Conservation (phyloP, 176 grass and related monocot species). For the bread wheat (Triticum aestivum) region DNA sequence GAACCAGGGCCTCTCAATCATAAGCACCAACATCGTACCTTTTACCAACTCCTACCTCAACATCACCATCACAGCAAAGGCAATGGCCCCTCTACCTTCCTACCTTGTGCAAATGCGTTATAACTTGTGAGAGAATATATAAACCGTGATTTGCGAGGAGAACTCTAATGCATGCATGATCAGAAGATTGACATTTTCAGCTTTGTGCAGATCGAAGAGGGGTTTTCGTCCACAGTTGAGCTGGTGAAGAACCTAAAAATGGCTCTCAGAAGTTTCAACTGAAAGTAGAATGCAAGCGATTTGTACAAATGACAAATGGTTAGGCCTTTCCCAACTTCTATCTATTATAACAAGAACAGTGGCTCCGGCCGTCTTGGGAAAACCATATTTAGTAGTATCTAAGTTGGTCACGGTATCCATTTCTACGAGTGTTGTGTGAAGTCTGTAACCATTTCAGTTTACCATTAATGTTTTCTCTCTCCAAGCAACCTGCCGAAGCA, state of each 20-base stretch:
- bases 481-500: too few species aligned
- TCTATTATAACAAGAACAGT: too few species aligned
- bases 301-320: too few species aligned
- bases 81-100: not conserved
- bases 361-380: too few species aligned
- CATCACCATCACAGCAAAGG: conserved; percentile 56
- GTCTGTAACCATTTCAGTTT: not conserved
- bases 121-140: not conserved
- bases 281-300: not conserved
- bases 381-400: not conserved
- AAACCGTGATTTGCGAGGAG: not conserved
- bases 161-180: not conserved
- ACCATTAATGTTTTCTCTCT: not conserved
- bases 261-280: conserved; percentile 44
- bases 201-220: conserved; percentile 61
- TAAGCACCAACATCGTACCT: conserved; percentile 47
- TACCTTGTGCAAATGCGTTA: too few species aligned
- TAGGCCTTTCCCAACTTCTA: too few species aligned
- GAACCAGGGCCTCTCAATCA: conserved; percentile 41
- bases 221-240: conserved; percentile 50
- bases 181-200: not conserved
- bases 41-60: conserved; percentile 46
- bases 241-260: conserved; percentile 55
- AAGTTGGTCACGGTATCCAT: not conserved
- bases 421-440: not conserved